Evolutionary conservation across 2,329 filamentous ascomycete species (phyloP), one percentile per base, ranked within the genome.

Genomic region (Rutstroemia sp.): DNA sequence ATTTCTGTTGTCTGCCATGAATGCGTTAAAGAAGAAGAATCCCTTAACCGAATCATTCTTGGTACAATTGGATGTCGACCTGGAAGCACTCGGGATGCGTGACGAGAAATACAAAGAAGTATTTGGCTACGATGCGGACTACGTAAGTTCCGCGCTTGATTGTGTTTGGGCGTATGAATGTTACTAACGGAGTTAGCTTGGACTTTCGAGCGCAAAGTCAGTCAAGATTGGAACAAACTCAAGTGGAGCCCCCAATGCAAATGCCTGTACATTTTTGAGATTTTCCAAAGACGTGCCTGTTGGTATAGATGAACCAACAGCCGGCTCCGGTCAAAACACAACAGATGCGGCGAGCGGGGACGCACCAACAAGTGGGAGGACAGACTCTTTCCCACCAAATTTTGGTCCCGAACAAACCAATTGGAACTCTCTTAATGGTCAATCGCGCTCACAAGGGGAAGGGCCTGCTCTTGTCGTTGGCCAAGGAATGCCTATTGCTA

Each of bases 31-130:
- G 72, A 82, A 82, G 58, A 88, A 88, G 65, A 96, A 95, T 63
- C 92, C 92, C 0, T 77, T 99, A 50, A 95, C 92, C 0, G 92
- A 96, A 68, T 96, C 92, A 0, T 97, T 97, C 73, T 75, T 97
- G 38, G 89, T 94, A 3, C 94, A 97, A 70, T 77, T 97, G 5
- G 91, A 97, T 63, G 87, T 96, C 16, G 94, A 99, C 67, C 79
- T 97, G 4, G 89, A 95, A 69, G 85, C 83, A 10, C 77, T 90
- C 25, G 83, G 84, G 12, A 71, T 83, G 60, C 77, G 79, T 21
- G n/a, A 63, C 10, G 82, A 78, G 8, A 82, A 79, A 59, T 74
- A 75, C 25, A 77, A 77, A 1, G 82, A 83, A 49, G 74, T 79
- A n/a, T 76, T 79, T 48, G 71, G 75, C 41, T 66, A 71, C 5